Percentiles rank a stretch among this genome's conserved stretches.
Conservation (phyloP, 352 stramenopile species). For the Pythium aristosporum region DNA sequence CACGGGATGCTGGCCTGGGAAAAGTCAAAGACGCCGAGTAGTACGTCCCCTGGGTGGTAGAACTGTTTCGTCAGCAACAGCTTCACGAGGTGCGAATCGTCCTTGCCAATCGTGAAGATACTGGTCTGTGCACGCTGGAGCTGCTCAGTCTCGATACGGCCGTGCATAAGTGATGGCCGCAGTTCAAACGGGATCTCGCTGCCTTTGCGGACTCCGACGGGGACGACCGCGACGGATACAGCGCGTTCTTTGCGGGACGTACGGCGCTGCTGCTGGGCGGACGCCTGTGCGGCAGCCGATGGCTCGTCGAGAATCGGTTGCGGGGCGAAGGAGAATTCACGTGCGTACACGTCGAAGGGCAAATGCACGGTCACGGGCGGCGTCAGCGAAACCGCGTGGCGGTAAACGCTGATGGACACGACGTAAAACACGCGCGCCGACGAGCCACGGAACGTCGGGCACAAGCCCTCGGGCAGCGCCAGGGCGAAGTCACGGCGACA, state of each 20-base stretch:
- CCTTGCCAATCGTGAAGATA: constrained; percentile 72
- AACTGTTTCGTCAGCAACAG: constrained; percentile 64
- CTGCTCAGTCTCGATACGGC: constrained; percentile 59
- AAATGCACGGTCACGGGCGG: constrained; percentile 46
- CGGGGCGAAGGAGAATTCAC: constrained; percentile 46
- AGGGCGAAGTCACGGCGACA: constrained; percentile 57
- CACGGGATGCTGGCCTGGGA: constrained; percentile 51
- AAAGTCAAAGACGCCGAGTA: constrained; percentile 67
- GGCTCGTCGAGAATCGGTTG: constrained; percentile 18
- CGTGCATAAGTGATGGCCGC: constrained; percentile 62
- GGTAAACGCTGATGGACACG: constrained; percentile 49
- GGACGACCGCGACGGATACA: constrained; percentile 31
- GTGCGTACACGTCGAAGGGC: constrained; percentile 61
- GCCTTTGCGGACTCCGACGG: constrained; percentile 55
- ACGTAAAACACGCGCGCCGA: constrained; percentile 65
- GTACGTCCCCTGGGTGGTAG: constrained; percentile 57
- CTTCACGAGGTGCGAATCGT: constrained; percentile 54
- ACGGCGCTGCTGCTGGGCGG: constrained; percentile 1
- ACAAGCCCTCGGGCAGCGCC: constrained; percentile 43
- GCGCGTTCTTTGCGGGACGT: constrained; percentile 29
- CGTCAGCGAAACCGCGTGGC: constrained; percentile 16
- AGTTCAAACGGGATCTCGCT: constrained; percentile 68
- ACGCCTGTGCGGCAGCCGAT: constrained; percentile 5
- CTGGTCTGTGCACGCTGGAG: constrained; percentile 57
- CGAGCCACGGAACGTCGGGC: constrained; percentile 55